Evolutionary conservation across 2,329 filamentous ascomycete genomes (phyloP).

Genomic region (Phyllosticta capitalensis): DNA sequence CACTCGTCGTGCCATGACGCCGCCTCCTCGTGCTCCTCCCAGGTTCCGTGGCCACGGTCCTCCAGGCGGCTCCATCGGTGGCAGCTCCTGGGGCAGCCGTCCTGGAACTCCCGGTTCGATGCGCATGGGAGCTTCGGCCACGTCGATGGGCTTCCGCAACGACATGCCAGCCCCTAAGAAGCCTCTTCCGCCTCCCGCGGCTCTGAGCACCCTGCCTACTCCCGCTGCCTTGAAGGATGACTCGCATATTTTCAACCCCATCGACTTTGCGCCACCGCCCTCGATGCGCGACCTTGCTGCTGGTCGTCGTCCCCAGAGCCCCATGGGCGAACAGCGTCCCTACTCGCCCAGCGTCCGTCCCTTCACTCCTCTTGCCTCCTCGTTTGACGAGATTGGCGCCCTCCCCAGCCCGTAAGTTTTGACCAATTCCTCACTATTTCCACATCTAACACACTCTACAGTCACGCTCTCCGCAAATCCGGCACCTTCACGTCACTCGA

Average conservation of each 20-base stretch:
- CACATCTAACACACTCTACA: slow-evolving; percentile 29
- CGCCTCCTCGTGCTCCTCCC: slow-evolving; percentile 63
- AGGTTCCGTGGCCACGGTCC: slow-evolving; percentile 37
- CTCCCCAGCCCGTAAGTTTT: slow-evolving; percentile 83
- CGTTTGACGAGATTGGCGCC: slow-evolving; percentile 76
- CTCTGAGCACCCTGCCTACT: slow-evolving; percentile 69
- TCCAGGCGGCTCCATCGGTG: slow-evolving; percentile 26
- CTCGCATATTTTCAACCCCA: slow-evolving; percentile 56
- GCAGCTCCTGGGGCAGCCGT: not conserved
- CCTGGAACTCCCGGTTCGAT: slow-evolving; percentile 5
- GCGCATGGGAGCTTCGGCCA: slow-evolving; percentile 30
- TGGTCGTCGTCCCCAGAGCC: slow-evolving; percentile 54
- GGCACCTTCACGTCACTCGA: slow-evolving; percentile 69
- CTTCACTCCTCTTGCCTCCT: slow-evolving; percentile 68
- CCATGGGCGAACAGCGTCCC: slow-evolving; percentile 48
- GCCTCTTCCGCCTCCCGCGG: slow-evolving; percentile 60
- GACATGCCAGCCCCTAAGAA: slow-evolving; percentile 36
- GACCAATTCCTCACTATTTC: not conserved
- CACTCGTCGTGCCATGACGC: slow-evolving; percentile 88
- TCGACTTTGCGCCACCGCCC: slow-evolving; percentile 78
- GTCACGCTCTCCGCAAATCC: slow-evolving; percentile 66
- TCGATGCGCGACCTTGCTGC: slow-evolving; percentile 53
- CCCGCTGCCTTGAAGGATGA: slow-evolving; percentile 80
- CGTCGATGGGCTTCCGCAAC: slow-evolving; percentile 21
- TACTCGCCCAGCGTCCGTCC: slow-evolving; percentile 66